phyloP scores from a whole-genome alignment of 768 basidiomycete species.

The Trametes gibbosa region DNA sequence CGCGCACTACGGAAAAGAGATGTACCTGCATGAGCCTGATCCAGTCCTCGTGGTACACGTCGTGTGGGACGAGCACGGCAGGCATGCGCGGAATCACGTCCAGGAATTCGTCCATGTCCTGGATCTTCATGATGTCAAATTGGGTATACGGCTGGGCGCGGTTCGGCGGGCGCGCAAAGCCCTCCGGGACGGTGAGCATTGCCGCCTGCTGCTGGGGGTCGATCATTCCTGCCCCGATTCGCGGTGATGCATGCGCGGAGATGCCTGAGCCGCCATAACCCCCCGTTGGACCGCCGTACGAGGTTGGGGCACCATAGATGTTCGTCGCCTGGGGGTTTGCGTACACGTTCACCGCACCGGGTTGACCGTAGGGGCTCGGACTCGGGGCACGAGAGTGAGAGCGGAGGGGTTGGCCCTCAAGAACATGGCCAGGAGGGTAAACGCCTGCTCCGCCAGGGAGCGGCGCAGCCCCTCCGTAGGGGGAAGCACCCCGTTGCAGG shows the following conservation, averaged over 20 bases:
- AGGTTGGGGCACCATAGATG: not conserved
- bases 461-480: slow-evolving; percentile 18
- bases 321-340: slow-evolving; percentile 3
- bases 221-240: slow-evolving; percentile 8
- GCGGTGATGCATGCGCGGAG: slow-evolving; percentile 13
- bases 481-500: slow-evolving; percentile 23
- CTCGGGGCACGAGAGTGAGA: slow-evolving; percentile 44
- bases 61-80: slow-evolving; percentile 65
- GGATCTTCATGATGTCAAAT: slow-evolving; percentile 68
- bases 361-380: slow-evolving; percentile 47
- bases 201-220: slow-evolving; percentile 14
- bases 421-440: slow-evolving; percentile 48
- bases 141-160: slow-evolving; percentile 62
- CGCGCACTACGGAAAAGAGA: slow-evolving; percentile 8
- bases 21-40: slow-evolving; percentile 71
- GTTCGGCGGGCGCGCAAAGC: slow-evolving; percentile 72
- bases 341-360: slow-evolving; percentile 18
- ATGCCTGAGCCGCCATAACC: slow-evolving; percentile 12
- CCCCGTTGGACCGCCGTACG: slow-evolving; percentile 4
- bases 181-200: slow-evolving; percentile 54
- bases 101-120: slow-evolving; percentile 75
- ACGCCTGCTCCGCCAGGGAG: slow-evolving; percentile 28
- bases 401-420: slow-evolving; percentile 44
- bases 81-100: slow-evolving; percentile 73
- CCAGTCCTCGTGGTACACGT: slow-evolving; percentile 80